Evolutionary conservation across 2,329 filamentous ascomycete species (phyloP).

Genomic region (Ascocoryne sarcoides): DNA sequence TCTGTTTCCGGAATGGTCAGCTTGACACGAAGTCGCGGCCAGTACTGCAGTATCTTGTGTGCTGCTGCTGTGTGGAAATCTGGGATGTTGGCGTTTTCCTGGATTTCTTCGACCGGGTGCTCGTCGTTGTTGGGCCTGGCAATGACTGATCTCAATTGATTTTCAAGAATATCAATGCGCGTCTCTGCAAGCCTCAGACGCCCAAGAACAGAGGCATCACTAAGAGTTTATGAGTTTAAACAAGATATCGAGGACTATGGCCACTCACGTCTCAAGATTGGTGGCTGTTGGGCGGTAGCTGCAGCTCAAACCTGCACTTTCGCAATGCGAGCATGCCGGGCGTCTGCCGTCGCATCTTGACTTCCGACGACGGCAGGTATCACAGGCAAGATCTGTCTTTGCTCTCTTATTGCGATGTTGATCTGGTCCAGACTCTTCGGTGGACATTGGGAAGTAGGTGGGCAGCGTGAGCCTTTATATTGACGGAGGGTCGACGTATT

Average conservation of each 20-base stretch:
- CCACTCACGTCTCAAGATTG: background rate
- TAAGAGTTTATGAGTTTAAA: background rate
- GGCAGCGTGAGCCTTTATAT: too few species aligned
- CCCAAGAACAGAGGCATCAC: background rate
- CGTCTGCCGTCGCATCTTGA: constrained; percentile 60
- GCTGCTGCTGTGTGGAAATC: background rate
- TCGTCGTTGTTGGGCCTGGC: too few species aligned
- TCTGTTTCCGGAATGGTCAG: background rate
- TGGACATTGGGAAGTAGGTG: too few species aligned
- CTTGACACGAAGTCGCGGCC: constrained; percentile 1
- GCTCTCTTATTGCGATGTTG: background rate
- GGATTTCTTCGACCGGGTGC: background rate
- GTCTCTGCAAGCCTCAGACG: background rate
- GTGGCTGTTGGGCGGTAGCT: background rate
- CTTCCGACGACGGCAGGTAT: constrained; percentile 88
- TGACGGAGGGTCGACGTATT: too few species aligned
- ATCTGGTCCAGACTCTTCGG: too few species aligned
- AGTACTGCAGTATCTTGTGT: constrained; percentile 1
- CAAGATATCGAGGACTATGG: too few species aligned
- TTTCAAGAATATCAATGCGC: background rate
- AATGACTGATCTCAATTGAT: too few species aligned
- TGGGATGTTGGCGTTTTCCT: background rate
- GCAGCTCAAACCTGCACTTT: background rate
- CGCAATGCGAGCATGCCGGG: constrained; percentile 58
- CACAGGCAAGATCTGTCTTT: constrained; percentile 60